Conservation (phyloP, 2,329 filamentous ascomycete species). For the Penicillium sp. region DNA sequence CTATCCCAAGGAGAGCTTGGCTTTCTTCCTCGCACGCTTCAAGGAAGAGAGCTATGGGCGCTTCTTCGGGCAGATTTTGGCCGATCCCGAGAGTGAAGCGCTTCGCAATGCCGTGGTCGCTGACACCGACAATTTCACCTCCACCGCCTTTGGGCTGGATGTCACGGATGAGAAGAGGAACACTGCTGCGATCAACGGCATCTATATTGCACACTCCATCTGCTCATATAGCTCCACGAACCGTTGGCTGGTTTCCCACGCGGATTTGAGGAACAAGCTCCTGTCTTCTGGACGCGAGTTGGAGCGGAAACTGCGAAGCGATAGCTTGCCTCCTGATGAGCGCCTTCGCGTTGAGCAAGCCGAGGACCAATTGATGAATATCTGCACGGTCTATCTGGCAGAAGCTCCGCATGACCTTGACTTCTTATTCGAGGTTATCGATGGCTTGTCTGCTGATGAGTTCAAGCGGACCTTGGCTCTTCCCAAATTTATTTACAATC, state of each 20-base stretch:
- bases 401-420: constrained; percentile 76
- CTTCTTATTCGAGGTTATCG: constrained; percentile 79
- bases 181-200: constrained; percentile 79
- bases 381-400: constrained; percentile 79
- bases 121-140: constrained; percentile 72
- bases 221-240: constrained; percentile 65
- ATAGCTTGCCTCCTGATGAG: constrained; percentile 70
- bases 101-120: constrained; percentile 74
- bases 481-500: constrained; percentile 78
- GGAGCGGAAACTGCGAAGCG: constrained; percentile 70
- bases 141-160: constrained; percentile 64
- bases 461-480: constrained; percentile 76
- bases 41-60: constrained; percentile 86
- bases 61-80: constrained; percentile 84
- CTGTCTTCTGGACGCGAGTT: constrained; percentile 73
- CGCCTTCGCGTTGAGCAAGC: constrained; percentile 87
- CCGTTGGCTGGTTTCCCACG: constrained; percentile 65
- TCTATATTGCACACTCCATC: constrained; percentile 81
- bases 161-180: constrained; percentile 65
- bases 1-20: constrained; percentile 86
- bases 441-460: constrained; percentile 79
- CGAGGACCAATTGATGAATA: constrained; percentile 80
- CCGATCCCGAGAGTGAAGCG: constrained; percentile 71
- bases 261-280: constrained; percentile 60
- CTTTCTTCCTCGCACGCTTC: constrained; percentile 74